Percentiles rank a stretch among this genome's conserved stretches.
Conservation (phyloP, 495 filamentous ascomycete species). For the Lepraria neglecta region DNA sequence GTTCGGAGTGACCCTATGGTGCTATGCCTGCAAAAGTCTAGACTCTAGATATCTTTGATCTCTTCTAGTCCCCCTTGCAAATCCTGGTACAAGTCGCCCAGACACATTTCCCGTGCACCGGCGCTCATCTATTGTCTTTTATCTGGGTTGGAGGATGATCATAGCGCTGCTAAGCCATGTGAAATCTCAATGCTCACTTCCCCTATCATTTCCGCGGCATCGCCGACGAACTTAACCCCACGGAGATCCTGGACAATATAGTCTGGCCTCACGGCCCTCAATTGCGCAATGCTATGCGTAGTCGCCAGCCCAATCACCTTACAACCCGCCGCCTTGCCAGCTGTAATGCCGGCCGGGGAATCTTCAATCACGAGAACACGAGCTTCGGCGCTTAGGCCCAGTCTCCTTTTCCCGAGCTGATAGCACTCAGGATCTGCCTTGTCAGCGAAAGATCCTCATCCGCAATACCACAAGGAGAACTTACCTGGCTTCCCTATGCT, state of each 20-base stretch:
- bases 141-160: conserved; percentile 1
- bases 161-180: conserved; percentile 33
- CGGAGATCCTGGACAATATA: conserved; percentile 80
- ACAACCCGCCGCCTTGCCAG: conserved; percentile 86
- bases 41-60: conserved; percentile 8
- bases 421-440: conserved; percentile 66
- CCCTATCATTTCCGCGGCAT: conserved; percentile 38
- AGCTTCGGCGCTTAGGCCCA: conserved; percentile 49
- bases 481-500: conserved; percentile 66
- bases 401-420: conserved; percentile 56
- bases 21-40: not conserved
- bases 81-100: not conserved
- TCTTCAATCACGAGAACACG: conserved; percentile 80
- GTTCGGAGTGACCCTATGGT: not conserved
- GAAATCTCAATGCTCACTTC: conserved; percentile 50
- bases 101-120: not conserved
- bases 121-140: conserved; percentile 4
- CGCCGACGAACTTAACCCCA: conserved; percentile 54
- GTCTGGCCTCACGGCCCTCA: conserved; percentile 69
- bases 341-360: conserved; percentile 80
- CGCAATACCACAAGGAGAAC: not conserved
- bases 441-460: conserved; percentile 2
- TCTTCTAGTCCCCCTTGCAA: not conserved
- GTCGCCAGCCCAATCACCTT: conserved; percentile 82
- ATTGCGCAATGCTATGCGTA: conserved; percentile 67